Percentiles rank a stretch among this genome's conserved stretches.
Evolutionary conservation across 202 grass and related monocot species (phyloP).

Genomic region (Saccharum hybrid): DNA sequence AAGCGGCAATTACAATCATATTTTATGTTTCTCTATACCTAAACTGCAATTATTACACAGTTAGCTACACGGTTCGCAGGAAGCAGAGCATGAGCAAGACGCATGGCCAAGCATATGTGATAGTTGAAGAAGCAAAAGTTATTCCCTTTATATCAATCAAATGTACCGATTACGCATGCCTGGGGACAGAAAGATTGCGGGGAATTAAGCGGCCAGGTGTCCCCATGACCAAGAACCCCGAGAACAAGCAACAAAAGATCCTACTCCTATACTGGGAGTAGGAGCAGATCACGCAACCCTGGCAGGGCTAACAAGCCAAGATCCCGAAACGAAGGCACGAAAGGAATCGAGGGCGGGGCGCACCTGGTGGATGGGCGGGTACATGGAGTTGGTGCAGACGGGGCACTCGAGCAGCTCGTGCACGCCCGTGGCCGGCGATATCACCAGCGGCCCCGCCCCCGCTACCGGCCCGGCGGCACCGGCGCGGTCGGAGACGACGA

Average conservation of each 20-base stretch:
- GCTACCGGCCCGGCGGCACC: neutral
- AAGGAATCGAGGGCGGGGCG: constrained; percentile 13
- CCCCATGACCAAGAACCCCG: neutral
- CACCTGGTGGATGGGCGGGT: constrained; percentile 93
- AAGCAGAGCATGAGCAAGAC: neutral
- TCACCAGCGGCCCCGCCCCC: constrained; percentile 18
- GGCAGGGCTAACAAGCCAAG: neutral
- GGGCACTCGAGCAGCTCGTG: constrained; percentile 93
- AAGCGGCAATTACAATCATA: neutral
- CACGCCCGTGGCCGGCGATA: constrained; percentile 64
- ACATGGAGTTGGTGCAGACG: constrained; percentile 92
- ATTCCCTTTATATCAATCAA: neutral
- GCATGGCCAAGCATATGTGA: neutral
- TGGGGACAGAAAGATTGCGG: neutral
- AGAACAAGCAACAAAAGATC: constrained; percentile 29
- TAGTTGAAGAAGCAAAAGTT: constrained; percentile 3
- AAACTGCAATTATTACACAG: neutral
- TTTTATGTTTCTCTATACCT: neutral
- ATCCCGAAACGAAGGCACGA: constrained; percentile 13
- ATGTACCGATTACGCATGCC: neutral
- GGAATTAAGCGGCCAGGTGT: neutral
- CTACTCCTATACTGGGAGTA: neutral
- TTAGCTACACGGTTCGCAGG: neutral
- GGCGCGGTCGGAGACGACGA: constrained; percentile 35
- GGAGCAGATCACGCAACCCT: constrained; percentile 17